Base-by-base conservation (phyloP, 164 flowering plant species). In the Chloranthus sessilifolius region DNA sequence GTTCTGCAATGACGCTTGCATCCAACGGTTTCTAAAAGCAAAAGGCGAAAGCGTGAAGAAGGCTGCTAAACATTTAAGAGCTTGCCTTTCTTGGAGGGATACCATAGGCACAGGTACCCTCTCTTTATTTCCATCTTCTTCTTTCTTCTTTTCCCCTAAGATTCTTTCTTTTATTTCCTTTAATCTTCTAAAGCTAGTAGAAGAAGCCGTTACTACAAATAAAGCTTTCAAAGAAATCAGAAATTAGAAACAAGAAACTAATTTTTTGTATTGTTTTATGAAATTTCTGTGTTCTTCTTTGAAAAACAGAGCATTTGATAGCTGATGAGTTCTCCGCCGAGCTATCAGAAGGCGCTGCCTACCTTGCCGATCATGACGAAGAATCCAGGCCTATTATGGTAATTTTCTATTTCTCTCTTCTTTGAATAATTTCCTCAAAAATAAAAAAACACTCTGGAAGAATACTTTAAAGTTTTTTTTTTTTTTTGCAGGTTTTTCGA, bases 311-410 rank as follows among this genome's bases (percentile, higher is more conserved):
- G 22, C 69, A 74, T 56, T 62, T 94, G 64, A 85, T 81, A 15
- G 99, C 97, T 1, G 99, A 94, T 65, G 99, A 94, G 74, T 89
- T 94, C 73, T 79, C 94, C 3, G 74, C 80, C 23, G 99, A 87
- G 64, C 73, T 94, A 1, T 83, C 96, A 2, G 97, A 94, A n/a
- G 99, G 99, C 2, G 62, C 77, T 1, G 99, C 99, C 16, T 94
- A 85, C 52, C 83, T 89, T 2, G 78, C 96, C 14, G 99, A 97
- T 10, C 81, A 79, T 34, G 97, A 94, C 27, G 87, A 85, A 4
- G 87, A 87, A 56, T 73, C 79, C 33, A 68, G 90, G 38, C 99
- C 97, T 22, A 90, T 94, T 24, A 1, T 84, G 89, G 99, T 94
- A 78, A 61, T 16, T 42, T 15, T 48, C n/a, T 34, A 50, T 5